Conservation (phyloP, 2,329 filamentous ascomycete genomes). For the Neophaeococcomyces mojaviensis region DNA sequence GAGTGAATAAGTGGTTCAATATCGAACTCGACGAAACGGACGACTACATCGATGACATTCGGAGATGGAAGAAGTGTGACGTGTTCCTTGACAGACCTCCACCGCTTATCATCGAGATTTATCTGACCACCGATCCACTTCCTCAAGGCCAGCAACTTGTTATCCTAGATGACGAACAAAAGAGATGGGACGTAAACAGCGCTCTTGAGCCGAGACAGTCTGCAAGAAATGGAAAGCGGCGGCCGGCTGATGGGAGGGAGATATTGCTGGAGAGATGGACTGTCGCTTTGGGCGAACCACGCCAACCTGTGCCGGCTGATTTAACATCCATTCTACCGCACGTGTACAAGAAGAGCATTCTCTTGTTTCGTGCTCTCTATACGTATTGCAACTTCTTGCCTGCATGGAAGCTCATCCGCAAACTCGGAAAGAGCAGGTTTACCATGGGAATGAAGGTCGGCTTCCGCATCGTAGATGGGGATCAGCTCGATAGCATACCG, state of each 20-base stretch:
- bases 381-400: conserved; percentile 75
- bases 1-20: conserved; percentile 89
- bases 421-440: conserved; percentile 60
- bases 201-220: conserved; percentile 54
- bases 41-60: conserved; percentile 72
- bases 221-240: conserved; percentile 22
- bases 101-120: conserved; percentile 83
- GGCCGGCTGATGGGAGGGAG: conserved; percentile 48
- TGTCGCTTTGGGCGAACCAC: conserved; percentile 66
- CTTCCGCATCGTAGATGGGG: conserved; percentile 67
- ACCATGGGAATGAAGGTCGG: conserved; percentile 61
- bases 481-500: conserved; percentile 40
- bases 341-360: conserved; percentile 94
- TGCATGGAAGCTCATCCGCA: conserved; percentile 75
- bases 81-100: conserved; percentile 69
- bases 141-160: conserved; percentile 81
- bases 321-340: conserved; percentile 62
- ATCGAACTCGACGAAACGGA: conserved; percentile 90
- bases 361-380: conserved; percentile 85
- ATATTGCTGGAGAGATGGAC: conserved; percentile 88
- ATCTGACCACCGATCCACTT: conserved; percentile 70
- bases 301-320: conserved; percentile 34
- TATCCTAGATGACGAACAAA: conserved; percentile 78
- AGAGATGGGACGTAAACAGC: conserved; percentile 86
- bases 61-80: conserved; percentile 73